Base-by-base conservation (phyloP, 2,329 filamentous ascomycete species). In the Rhynchosporium agropyri region DNA sequence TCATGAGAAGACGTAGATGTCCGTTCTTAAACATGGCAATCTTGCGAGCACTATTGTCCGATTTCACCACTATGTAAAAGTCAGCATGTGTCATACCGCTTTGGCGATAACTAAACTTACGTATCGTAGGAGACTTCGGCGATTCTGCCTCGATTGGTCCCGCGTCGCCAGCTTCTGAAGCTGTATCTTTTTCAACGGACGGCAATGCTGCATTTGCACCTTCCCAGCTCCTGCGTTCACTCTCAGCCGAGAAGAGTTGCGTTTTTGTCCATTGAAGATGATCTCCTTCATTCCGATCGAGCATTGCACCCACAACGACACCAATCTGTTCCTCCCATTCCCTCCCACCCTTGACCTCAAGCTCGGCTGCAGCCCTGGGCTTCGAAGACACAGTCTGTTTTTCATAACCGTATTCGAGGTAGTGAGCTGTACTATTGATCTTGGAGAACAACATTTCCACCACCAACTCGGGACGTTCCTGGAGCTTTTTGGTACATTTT, bases 391-490 rank as follows among this genome's bases (percentile, higher is more conserved):
- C 74, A 0, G 88, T 85, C 68, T 94, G 92, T 72, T 88, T 91
- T 71, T 97, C 92, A 69, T 91, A 89, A 0, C 95, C 95, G 72
- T 93, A 92, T 73, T 98, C 93, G 4, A 99, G 83, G 74, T 92
- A 98, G 76, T 90, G 91, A 0, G 92, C 84, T 0, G 91, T 97
- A 51, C 85, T 84, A 58, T 87, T 88, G 62, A 92, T 89, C 76
- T 99, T 99, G 75, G 91, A 96, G 76, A 99, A 99, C 13, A 99
- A 81, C 82, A 99, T 86, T 77, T 99, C 95, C 0, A 96, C 89
- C 56, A 96, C 83, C 46, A 97, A 80, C 66, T 94, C 91, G 0
- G 92, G 92, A 49, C 92, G 85, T 69, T 97, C 87, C 65, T 95
- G 85, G 1, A 98, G 83, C 77, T 95, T 96, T 72, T 90, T 92